Evolutionary conservation across 2,329 filamentous ascomycete genomes (phyloP).

Genomic region (Diaporthe humulicola): DNA sequence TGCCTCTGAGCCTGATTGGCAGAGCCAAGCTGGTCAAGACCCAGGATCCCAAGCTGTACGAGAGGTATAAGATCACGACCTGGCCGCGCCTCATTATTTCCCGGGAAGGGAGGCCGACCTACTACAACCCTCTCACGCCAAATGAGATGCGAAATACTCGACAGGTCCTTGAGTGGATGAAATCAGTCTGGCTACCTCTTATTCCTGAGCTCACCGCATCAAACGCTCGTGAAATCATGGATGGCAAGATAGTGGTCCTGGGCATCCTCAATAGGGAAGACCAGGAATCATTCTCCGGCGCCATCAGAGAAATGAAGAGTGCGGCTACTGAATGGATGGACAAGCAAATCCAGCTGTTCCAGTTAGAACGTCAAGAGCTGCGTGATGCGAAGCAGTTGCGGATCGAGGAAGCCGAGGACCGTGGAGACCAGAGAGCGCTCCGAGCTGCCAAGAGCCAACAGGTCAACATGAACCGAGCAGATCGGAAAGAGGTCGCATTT

Average conservation of each 20-base stretch:
- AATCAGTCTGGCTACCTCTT: constrained; percentile 93
- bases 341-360: constrained; percentile 91
- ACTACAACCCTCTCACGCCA: constrained; percentile 89
- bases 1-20: constrained; percentile 90
- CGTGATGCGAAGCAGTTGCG: constrained; percentile 94
- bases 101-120: constrained; percentile 88
- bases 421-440: constrained; percentile 88
- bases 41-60: constrained; percentile 78
- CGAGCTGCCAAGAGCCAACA: constrained; percentile 90
- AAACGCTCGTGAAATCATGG: constrained; percentile 96
- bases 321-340: constrained; percentile 99
- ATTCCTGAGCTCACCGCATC: constrained; percentile 92
- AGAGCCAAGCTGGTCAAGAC: constrained; percentile 92
- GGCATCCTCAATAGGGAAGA: constrained; percentile 87
- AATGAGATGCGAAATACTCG: constrained; percentile 92
- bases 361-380: constrained; percentile 92
- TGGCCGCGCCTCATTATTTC: constrained; percentile 95
- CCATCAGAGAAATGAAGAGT: constrained; percentile 92
- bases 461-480: constrained; percentile 89
- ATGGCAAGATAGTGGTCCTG: constrained; percentile 93
- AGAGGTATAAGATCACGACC: constrained; percentile 94
- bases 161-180: constrained; percentile 91
- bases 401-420: constrained; percentile 96
- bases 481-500: constrained; percentile 91
- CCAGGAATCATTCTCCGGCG: constrained; percentile 80